Evolutionary conservation across 495 filamentous ascomycete species (phyloP).

Genomic region (Aspergillus carlsbadensis): DNA sequence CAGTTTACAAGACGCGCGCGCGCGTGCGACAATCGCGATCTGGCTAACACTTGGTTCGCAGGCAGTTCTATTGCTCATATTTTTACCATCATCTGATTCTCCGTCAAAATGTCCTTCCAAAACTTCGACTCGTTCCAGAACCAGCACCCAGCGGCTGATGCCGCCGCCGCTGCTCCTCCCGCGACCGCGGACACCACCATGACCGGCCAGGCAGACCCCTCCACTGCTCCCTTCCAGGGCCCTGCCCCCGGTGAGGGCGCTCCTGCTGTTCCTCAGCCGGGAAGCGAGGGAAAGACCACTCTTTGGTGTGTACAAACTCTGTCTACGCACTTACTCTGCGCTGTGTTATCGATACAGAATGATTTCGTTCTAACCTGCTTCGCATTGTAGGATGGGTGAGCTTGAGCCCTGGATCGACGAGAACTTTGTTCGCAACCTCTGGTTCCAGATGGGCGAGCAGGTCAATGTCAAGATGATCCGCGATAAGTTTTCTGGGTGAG

Average conservation of each 20-base stretch:
- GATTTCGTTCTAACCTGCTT: background rate
- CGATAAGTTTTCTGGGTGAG: constrained; percentile 98
- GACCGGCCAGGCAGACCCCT: constrained; percentile 55
- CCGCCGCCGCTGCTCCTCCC: constrained; percentile 51
- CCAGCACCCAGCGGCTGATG: constrained; percentile 52
- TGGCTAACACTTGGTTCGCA: constrained; percentile 8
- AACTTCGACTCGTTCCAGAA: constrained; percentile 58
- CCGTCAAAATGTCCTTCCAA: constrained; percentile 54
- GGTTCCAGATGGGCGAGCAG: constrained; percentile 83
- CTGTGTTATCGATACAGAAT: background rate
- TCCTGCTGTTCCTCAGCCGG: constrained; percentile 53
- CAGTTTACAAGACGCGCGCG: background rate
- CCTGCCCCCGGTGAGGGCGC: constrained; percentile 52
- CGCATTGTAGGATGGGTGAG: constrained; percentile 86
- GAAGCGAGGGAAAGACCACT: constrained; percentile 72
- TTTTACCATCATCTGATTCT: constrained; percentile 28
- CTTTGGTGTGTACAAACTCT: constrained; percentile 61
- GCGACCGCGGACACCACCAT: constrained; percentile 52
- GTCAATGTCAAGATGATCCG: constrained; percentile 99
- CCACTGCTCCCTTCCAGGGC: constrained; percentile 53
- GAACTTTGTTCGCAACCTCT: constrained; percentile 93
- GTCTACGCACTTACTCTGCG: background rate
- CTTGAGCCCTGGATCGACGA: constrained; percentile 99
- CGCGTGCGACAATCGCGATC: no score
- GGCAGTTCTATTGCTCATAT: constrained; percentile 22